Percentiles rank a stretch among this genome's conserved stretches.
These are phyloP conservation scores for Barnettozyma wickerhamii DNA, from an alignment of 805 yeast species.

Conservation along the genomic window DNA sequence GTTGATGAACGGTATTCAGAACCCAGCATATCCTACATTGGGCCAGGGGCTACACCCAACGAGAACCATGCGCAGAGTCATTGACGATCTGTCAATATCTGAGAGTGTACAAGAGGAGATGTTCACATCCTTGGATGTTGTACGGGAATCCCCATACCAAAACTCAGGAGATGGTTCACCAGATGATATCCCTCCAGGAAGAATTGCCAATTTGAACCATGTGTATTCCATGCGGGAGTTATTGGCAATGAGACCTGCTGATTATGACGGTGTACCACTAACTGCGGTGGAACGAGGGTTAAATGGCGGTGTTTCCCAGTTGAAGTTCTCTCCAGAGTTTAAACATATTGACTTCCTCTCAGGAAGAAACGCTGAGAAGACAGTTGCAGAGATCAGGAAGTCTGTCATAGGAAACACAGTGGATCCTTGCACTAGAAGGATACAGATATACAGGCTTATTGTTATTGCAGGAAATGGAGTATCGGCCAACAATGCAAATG, in stretches of 20 bases:
- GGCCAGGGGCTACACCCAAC: not conserved
- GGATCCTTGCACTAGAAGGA: slow-evolving; percentile 25
- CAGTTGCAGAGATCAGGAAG: slow-evolving; percentile 20
- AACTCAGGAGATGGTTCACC: not conserved
- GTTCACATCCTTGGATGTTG: slow-evolving; percentile 10
- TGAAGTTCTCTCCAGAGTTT: slow-evolving; percentile 11
- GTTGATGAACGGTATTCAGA: not conserved
- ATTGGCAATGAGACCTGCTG: slow-evolving; percentile 15
- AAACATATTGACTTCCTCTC: slow-evolving; percentile 18
- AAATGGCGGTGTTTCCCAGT: not conserved
- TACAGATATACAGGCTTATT: slow-evolving; percentile 30
- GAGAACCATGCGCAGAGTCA: not conserved
- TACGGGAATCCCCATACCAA: slow-evolving; percentile 9
- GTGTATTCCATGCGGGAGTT: slow-evolving; percentile 18
- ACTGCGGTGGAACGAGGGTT: slow-evolving; percentile 1
- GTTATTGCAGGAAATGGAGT: slow-evolving; percentile 30
- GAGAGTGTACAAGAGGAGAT: not conserved
- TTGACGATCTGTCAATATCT: not conserved
- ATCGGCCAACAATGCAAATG: slow-evolving; percentile 30
- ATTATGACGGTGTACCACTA: slow-evolving; percentile 15
- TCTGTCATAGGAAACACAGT: slow-evolving; percentile 6
- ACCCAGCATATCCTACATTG: slow-evolving; percentile 21
- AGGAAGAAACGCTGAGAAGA: slow-evolving; percentile 25
- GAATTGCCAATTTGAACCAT: not conserved
- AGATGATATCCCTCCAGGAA: slow-evolving; percentile 2